These are phyloP conservation scores for Protomyces pachydermus DNA, from an alignment of 1,139 yeast genomes.

Conservation along the genomic window DNA sequence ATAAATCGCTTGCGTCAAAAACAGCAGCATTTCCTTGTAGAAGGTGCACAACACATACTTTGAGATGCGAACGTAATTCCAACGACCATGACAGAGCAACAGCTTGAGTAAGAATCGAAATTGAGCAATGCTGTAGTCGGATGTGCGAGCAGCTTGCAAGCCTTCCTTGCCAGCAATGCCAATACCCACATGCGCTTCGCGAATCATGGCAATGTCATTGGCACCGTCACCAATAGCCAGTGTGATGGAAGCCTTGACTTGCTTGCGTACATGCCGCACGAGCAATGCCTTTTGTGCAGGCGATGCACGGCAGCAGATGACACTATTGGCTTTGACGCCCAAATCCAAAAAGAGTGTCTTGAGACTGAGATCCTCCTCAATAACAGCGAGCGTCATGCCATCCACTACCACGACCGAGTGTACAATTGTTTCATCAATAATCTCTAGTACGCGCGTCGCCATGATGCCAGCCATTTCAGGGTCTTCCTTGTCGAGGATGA, in stretches of 20 bases:
- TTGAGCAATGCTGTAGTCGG: constrained; percentile 94
- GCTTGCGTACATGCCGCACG: constrained; percentile 69
- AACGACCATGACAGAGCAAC: constrained; percentile 87
- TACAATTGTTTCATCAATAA: constrained; percentile 68
- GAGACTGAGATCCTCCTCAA: constrained; percentile 67
- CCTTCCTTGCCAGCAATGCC: constrained; percentile 98
- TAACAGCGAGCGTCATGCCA: constrained; percentile 69
- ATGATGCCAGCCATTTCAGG: constrained; percentile 47
- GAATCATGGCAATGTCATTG: constrained; percentile 97
- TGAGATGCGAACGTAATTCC: constrained; percentile 86
- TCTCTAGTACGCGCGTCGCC: constrained; percentile 55
- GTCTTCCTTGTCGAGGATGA: constrained; percentile 60
- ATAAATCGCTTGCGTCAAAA: constrained; percentile 78
- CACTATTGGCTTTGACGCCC: constrained; percentile 83
- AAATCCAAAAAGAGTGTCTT: constrained; percentile 74
- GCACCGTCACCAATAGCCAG: constrained; percentile 99
- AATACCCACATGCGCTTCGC: constrained; percentile 94
- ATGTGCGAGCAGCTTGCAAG: constrained; percentile 88
- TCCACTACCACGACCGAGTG: constrained; percentile 93
- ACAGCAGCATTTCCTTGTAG: constrained; percentile 86
- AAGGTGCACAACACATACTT: constrained; percentile 91
- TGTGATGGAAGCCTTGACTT: constrained; percentile 66
- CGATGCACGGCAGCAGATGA: constrained; percentile 91
- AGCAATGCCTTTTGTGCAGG: constrained; percentile 93
- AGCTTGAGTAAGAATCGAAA: constrained; percentile 77